Evolutionary conservation across 2,329 filamentous ascomycete species (phyloP), one percentile per base, ranked within the genome.

Genomic region (Periconia sp.): DNA sequence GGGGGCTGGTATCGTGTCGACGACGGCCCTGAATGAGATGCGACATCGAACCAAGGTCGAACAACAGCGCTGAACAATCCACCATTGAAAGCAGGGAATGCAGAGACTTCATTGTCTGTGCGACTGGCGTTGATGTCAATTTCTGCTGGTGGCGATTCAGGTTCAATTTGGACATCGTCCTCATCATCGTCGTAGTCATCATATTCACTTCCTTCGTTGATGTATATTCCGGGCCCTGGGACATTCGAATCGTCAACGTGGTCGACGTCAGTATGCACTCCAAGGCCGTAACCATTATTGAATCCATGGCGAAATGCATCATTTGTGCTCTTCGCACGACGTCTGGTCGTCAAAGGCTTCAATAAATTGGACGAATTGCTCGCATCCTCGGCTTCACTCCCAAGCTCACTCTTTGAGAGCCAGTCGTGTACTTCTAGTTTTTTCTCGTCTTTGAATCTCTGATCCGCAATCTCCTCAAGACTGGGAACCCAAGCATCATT

Each of bases 341-440:
- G 76, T 52, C 79, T 70, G 47, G 66, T 62, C 8, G 61, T 51
- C 41, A 70, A 55, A 13, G 66, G 63, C 30, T 65, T 66, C 41
- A 71, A 56, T 19, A 67, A 58, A 55, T 62, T 65, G 35, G 57
- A 61, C 20, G 63, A 63, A 44, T 63, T 46, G 30, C 47, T 49
- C 72, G 74, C 56, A 49, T 77, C 78, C 42, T 73, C 77, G 15
- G 75, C 76, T 41, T 77, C 77, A 57, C 77, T 81, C n/a, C 77
- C 77, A 13, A 76, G 75, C 51, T 75, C 72, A 51, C 70, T 76
- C 49, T 70, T 74, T 14, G 70, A 76, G 3, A 83, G 75, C 82
- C 82, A 85, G 19, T 76, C 72, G 48, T 76, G 74, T 33, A 85
- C 82, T 49, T 82, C 80, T 9, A 76, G 72, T 53, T 82, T 82